Base-by-base conservation (phyloP, 129 eudicot genomes). In the Flaveria ramosissima region DNA sequence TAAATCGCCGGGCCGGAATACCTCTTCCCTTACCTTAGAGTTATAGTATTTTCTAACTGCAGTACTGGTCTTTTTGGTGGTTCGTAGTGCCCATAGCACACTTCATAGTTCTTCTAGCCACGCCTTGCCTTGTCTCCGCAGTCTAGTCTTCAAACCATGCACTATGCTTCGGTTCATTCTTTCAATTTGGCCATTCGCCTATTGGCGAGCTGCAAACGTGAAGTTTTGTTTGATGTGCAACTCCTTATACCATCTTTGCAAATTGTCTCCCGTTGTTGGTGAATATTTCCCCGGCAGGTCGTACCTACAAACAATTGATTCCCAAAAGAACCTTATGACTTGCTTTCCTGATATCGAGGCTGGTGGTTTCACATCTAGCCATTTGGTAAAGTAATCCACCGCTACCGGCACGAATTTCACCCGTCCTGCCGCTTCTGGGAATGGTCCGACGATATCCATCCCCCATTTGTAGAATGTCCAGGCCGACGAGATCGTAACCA, bases 381-480 rank as follows among this genome's bases (percentile, higher is more conserved):
- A 70, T 1, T 70, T 70, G 5, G 62, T 48, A 24, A 70, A 70
- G 3, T 70, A 47, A 1, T 70, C 62, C 0, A 70, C 7, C 0
- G 46, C 62, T 0, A 70, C 62, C 2, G 50, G 2, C 0, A 70
- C 46, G 24, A 47, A 70, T 13, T 70, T 70, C 1, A 26, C 12
- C 0, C 27, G 1, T 0, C 72, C 53, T 2, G 57, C 17, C 0
- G 57, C 41, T 7, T n/a, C n/a, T n/a, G n/a, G n/a, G n/a, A n/a
- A n/a, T n/a, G n/a, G n/a, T n/a, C n/a, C n/a, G n/a, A n/a, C 72
- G 2, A 68, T 17, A 6, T 42, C 72, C 0, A 68, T 68, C 3
- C 72, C 72, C 55, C 53, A 68, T 12, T 62, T 12, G n/a, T 3
- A 15, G 10, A 62, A 62, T 32, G 68, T 45, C 17, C 68, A 62